phyloP scores from a whole-genome alignment of 2,329 filamentous ascomycete genomes.

The Hypomyces perniciosus region DNA sequence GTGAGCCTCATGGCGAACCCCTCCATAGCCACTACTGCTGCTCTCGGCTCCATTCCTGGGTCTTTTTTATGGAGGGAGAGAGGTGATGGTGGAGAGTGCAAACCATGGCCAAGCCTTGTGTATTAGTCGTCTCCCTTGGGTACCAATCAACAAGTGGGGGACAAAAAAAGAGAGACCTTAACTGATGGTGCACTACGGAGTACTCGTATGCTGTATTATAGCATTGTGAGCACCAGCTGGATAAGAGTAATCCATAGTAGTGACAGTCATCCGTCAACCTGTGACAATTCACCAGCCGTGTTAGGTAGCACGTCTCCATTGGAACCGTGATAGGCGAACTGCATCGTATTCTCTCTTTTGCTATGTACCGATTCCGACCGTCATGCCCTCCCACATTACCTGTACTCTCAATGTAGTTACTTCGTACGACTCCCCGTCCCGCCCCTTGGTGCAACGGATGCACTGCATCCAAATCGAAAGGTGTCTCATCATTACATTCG shows the following conservation, averaged over 20 bases:
- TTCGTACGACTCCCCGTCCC: not conserved
- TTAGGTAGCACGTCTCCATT: too few relatives aligned
- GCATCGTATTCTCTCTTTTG: too few relatives aligned
- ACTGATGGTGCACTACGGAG: too few relatives aligned
- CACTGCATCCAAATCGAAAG: not conserved
- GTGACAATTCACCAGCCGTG: too few relatives aligned
- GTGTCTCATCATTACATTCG: not conserved
- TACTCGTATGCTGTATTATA: not conserved
- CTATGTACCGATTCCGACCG: too few relatives aligned
- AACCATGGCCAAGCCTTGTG: not conserved
- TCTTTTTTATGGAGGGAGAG: not conserved
- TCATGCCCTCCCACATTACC: too few relatives aligned
- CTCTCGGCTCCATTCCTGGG: not conserved
- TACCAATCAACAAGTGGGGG: not conserved
- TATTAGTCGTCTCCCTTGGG: not conserved
- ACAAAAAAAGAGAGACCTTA: not conserved
- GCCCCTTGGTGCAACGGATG: not conserved
- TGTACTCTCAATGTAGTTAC: not conserved
- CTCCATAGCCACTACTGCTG: not conserved
- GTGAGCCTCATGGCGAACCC: not conserved
- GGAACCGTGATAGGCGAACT: too few relatives aligned
- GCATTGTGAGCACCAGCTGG: too few relatives aligned
- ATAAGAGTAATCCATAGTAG: too few relatives aligned
- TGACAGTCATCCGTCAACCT: too few relatives aligned
- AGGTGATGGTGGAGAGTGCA: too few relatives aligned